Base-by-base conservation (phyloP, 768 basidiomycete species). In the Rhodotorula babjevae region DNA sequence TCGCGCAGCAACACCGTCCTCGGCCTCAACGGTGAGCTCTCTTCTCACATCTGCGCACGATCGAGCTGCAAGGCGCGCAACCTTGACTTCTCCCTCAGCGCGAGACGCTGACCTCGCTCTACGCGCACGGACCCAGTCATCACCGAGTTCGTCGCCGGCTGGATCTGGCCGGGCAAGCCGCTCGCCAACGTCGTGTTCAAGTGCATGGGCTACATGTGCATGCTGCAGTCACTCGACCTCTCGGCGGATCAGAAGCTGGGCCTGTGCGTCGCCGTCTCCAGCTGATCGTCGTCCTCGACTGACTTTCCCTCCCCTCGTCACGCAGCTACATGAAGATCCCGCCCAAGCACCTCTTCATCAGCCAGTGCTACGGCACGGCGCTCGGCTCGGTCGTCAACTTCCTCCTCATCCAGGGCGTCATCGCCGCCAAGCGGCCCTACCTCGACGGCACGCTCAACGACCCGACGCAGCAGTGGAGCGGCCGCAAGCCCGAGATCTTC, bases 131-230 rank as follows among this genome's bases (percentile, higher is more conserved):
- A n/a, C n/a, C n/a, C 40, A 40, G 31, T 67, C 27, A 33, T 66
- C 53, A 80, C 78, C 31, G 80, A 81, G 69, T 79, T 81, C 40
- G 64, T 80, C 23, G 75, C 77, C 3, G 80, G 80, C 3, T 78
- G 71, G 44, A 68, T 81, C 27, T 74, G 76, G 57, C 79, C 79
- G 2, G 79, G 79, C 0, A 58, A 67, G 46, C 77, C 76, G 29
- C 71, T 78, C 27, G 76, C 73, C 7, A 81, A 81, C 70, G 73
- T 80, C n/a, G 68, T 68, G 15, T 79, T 81, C 76, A 79, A 79
- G 61, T 53, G 63, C 50, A 75, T 69, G 33, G 77, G 79, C 42
- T 80, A 80, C 73, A 80, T 80, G 78, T 64, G 71, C 3, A 61
- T 75, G 36, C 61, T 73, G 0, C 79, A 78, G 58, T 67, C 67